Base-by-base conservation (phyloP, 371 early-diverging fungal genomes). In the Haplosporangium sp. region DNA sequence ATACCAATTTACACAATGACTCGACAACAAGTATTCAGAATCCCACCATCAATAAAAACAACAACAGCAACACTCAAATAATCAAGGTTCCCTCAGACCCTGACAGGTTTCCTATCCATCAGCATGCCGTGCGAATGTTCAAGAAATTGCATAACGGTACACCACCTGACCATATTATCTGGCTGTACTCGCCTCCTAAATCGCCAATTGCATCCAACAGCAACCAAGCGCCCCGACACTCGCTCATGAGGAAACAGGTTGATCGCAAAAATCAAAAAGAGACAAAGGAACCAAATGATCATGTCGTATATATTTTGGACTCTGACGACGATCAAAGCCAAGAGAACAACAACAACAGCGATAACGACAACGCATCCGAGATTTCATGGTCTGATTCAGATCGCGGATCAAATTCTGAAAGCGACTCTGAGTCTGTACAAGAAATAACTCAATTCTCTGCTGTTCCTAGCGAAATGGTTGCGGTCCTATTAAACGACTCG, bases 321-420 rank as follows among this genome's bases (percentile, higher is more conserved):
- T 61, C 39, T 44, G 61, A 61, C 2, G 42, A 61, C 17, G 61
- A 61, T 3, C 42, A 39, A n/a, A 58, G 39, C 37, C 37, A n/a
- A 9, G 10, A 2, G 8, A 17, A 13, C 42, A 60, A 44, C 1
- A 52, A 59, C 59, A 65, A 66, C 17, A 13, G 45, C 9, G 58
- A 68, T 19, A 34, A 20, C 6, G 69, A 69, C 15, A 34, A 48
- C 17, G 13, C 62, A 0, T 68, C 74, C 0, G 59, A 50, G 13
- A 17, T 68, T 2, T 64, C 64, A 7, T 68, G 74, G 74, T 74
- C 74, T 6, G 74, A 74, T 40, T 68, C 74, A 2, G 44, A 42
- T 38, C 39, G 20, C 8, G 66, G 19, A 20, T 20, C 40, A 0
- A 48, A 40, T 11, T 20, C 37, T 34, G 37, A 58, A 15, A 13